A percentile compares a stretch with the other conserved stretches of the same genome.
Evolutionary conservation across 352 stramenopile genomes (phyloP).

Genomic region (Phytophthora capsici): DNA sequence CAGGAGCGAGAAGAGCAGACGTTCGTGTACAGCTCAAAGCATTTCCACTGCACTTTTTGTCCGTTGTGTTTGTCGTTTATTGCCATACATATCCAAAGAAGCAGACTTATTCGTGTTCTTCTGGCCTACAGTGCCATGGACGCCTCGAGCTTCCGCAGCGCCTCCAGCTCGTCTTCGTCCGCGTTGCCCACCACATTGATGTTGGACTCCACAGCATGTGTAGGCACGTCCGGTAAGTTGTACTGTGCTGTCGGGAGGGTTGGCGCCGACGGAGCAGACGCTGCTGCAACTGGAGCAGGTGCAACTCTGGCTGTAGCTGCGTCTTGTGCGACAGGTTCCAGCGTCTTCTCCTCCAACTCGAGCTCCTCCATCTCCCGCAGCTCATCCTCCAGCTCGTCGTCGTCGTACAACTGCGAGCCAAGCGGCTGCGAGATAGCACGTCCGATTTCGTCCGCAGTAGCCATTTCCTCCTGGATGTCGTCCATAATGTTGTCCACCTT

Average conservation of each 20-base stretch:
- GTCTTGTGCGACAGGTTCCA: slow-evolving; percentile 45
- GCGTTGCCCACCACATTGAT: slow-evolving; percentile 74
- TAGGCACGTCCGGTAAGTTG: slow-evolving; percentile 81
- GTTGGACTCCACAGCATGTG: slow-evolving; percentile 75
- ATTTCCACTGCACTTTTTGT: slow-evolving; percentile 20
- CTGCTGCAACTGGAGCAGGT: slow-evolving; percentile 26
- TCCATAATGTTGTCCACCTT: slow-evolving; percentile 99
- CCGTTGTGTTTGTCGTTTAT: slow-evolving; percentile 29
- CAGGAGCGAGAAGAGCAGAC: slow-evolving; percentile 8
- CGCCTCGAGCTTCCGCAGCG: slow-evolving; percentile 83
- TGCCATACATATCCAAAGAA: slow-evolving; percentile 44
- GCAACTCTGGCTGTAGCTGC: slow-evolving; percentile 33
- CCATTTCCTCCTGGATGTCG: slow-evolving; percentile 98
- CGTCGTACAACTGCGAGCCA: slow-evolving; percentile 90
- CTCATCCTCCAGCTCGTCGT: slow-evolving; percentile 96
- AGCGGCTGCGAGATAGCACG: slow-evolving; percentile 94
- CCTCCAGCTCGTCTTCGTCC: slow-evolving; percentile 87
- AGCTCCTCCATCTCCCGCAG: slow-evolving; percentile 93
- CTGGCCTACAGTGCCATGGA: slow-evolving; percentile 81
- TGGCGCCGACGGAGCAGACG: slow-evolving; percentile 33
- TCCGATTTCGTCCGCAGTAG: slow-evolving; percentile 94
- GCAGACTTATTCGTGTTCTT: slow-evolving; percentile 9
- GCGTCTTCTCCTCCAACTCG: slow-evolving; percentile 91
- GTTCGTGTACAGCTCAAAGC: slow-evolving; percentile 16
- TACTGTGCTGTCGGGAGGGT: slow-evolving; percentile 47